A percentile compares a stretch with the other conserved stretches of the same genome.
Conservation (phyloP, 2,329 filamentous ascomycete genomes). For the Colletotrichum musicola region DNA sequence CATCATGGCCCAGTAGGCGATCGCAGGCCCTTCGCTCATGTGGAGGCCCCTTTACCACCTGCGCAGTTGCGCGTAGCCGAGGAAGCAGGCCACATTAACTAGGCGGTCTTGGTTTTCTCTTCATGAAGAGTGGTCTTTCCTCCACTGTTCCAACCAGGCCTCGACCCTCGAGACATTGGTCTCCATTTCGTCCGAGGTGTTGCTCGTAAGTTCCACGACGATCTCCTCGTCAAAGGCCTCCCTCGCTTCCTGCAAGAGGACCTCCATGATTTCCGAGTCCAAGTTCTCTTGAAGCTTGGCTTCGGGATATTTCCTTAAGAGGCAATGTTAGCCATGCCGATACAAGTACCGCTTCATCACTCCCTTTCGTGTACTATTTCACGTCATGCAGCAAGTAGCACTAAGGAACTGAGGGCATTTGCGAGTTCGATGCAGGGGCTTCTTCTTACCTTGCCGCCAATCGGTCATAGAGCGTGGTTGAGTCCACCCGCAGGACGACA, state of each 20-base stretch:
- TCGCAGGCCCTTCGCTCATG: too few relatives aligned
- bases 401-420: too few relatives aligned
- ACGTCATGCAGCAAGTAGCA: too few relatives aligned
- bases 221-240: slow-evolving; percentile 90
- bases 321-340: slow-evolving; percentile 35
- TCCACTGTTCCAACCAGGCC: slow-evolving; percentile 87
- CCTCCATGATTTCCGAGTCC: slow-evolving; percentile 97
- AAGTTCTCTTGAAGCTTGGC: slow-evolving; percentile 95
- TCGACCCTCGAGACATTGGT: slow-evolving; percentile 87
- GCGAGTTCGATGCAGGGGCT: too few relatives aligned
- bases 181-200: slow-evolving; percentile 87
- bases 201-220: slow-evolving; percentile 89
- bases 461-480: slow-evolving; percentile 85
- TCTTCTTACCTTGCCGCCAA: slow-evolving; percentile 73
- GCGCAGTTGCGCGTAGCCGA: neutral
- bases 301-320: slow-evolving; percentile 79
- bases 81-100: neutral
- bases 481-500: slow-evolving; percentile 87
- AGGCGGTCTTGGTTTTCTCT: neutral
- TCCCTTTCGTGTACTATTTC: too few relatives aligned
- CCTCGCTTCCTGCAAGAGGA: slow-evolving; percentile 88
- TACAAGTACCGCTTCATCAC: too few relatives aligned
- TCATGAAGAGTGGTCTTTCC: slow-evolving; percentile 61
- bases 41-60: neutral
- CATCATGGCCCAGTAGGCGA: too few relatives aligned